Evolutionary conservation across 768 basidiomycete species (phyloP).

Genomic region (Leccinum rimulosum): DNA sequence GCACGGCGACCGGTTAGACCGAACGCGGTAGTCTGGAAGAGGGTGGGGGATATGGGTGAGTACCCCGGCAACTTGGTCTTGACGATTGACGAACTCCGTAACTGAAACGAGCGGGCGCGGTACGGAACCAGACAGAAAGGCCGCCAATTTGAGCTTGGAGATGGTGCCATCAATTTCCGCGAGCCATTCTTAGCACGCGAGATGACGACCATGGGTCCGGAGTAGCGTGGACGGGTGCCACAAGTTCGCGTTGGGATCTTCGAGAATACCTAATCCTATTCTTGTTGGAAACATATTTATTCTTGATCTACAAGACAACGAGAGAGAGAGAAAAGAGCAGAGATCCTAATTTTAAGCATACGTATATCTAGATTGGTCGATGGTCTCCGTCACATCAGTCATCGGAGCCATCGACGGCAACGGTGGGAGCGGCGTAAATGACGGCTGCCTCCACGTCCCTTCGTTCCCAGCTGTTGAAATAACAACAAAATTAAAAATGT

Average conservation of each 20-base stretch:
- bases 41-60: no score
- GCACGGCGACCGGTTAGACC: conserved; percentile 50
- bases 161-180: no score
- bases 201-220: no score
- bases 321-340: neutral
- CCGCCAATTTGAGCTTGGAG: no score
- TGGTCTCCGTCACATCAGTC: conserved; percentile 14
- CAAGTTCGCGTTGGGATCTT: no score
- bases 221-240: no score
- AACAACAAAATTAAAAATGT: conserved; percentile 3
- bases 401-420: conserved; percentile 31
- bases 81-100: no score
- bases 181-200: no score
- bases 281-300: neutral
- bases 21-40: no score
- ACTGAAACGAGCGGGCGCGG: no score
- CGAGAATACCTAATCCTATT: neutral
- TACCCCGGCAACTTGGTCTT: no score
- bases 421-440: conserved; percentile 43
- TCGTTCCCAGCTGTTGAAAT: neutral
- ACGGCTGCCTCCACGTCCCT: conserved; percentile 13
- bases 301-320: neutral
- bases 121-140: no score
- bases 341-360: conserved; percentile 2
- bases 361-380: conserved; percentile 8